These are phyloP conservation scores for Prasinococcaceae sp. DNA, from an alignment of 139 green algal genomes.

Conservation along the genomic window DNA sequence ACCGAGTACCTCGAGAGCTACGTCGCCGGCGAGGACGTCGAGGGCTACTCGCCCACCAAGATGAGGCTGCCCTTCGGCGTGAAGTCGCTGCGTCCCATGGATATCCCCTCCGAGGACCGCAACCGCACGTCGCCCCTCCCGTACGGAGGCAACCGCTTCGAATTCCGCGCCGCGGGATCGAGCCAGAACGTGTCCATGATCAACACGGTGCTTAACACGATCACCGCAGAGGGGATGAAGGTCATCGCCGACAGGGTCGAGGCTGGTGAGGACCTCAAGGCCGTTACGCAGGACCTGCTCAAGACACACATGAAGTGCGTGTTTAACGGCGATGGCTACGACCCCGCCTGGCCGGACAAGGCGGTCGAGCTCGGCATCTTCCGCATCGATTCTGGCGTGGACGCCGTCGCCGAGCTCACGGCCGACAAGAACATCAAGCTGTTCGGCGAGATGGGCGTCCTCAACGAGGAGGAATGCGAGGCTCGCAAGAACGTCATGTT, in stretches of 20 bases:
- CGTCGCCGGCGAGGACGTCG: conserved; percentile 1
- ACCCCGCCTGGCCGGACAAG: conserved; percentile 16
- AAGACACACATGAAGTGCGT: conserved; percentile 13
- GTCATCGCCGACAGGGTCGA: conserved; percentile 17
- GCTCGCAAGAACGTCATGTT: conserved; percentile 3
- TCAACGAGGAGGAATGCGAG: conserved; percentile 7
- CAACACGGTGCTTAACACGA: conserved; percentile 20
- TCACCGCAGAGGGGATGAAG: conserved; percentile 11
- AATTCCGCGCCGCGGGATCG: conserved; percentile 22
- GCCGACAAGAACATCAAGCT: conserved; percentile 13
- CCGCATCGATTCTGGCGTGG: conserved; percentile 13
- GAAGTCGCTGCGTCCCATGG: background rate
- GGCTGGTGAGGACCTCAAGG: conserved; percentile 3
- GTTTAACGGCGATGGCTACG: conserved; percentile 26
- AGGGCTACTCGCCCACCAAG: conserved; percentile 9
- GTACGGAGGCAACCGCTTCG: conserved; percentile 18
- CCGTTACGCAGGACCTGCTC: conserved; percentile 10
- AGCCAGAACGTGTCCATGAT: conserved; percentile 21
- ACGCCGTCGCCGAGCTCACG: conserved; percentile 14
- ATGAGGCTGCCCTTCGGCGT: conserved; percentile 10
- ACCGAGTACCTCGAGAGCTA: conserved; percentile 9
- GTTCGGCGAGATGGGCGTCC: conserved; percentile 9
- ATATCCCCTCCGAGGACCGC: conserved; percentile 16
- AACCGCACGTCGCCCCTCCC: conserved; percentile 23
- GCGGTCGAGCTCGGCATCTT: conserved; percentile 11